Evolutionary conservation across 225 moss, liverwort and hornwort species (phyloP).

Genomic region (Climacium dendroides): DNA sequence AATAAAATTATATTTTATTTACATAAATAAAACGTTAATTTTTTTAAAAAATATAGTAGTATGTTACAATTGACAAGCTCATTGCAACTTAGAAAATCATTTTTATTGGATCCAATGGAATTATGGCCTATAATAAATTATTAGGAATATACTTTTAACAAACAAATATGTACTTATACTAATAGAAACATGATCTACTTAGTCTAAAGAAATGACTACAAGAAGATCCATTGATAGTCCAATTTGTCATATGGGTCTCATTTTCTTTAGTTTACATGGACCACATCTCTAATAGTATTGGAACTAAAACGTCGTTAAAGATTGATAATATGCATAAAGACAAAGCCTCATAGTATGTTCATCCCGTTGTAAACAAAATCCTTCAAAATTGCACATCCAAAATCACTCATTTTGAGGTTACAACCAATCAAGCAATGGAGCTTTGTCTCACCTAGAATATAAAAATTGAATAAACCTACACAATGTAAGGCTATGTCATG

Average conservation of each 20-base stretch:
- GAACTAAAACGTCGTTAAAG: not conserved
- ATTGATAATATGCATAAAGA: not conserved
- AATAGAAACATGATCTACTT: not conserved
- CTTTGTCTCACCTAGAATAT: too few species aligned
- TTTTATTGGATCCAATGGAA: not conserved
- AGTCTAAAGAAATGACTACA: not conserved
- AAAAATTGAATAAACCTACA: not conserved
- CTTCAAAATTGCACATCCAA: not conserved
- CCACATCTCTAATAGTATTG: fast-evolving
- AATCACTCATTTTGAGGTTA: not conserved
- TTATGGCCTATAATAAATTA: not conserved
- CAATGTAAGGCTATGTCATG: too few species aligned
- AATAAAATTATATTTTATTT: not conserved
- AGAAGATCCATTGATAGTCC: not conserved
- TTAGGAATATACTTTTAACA: not conserved
- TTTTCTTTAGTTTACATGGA: fast-evolving
- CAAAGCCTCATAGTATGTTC: not conserved
- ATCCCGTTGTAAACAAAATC: not conserved
- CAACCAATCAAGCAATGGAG: not conserved
- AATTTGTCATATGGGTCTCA: not conserved
- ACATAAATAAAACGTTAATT: not conserved
- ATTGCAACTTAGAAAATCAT: too few species aligned
- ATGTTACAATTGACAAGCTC: not conserved
- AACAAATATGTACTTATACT: not conserved
- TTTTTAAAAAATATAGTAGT: not conserved